Base-by-base conservation (phyloP, 2,329 filamentous ascomycete species). In the Arthrobotrys pseudoclavata region DNA sequence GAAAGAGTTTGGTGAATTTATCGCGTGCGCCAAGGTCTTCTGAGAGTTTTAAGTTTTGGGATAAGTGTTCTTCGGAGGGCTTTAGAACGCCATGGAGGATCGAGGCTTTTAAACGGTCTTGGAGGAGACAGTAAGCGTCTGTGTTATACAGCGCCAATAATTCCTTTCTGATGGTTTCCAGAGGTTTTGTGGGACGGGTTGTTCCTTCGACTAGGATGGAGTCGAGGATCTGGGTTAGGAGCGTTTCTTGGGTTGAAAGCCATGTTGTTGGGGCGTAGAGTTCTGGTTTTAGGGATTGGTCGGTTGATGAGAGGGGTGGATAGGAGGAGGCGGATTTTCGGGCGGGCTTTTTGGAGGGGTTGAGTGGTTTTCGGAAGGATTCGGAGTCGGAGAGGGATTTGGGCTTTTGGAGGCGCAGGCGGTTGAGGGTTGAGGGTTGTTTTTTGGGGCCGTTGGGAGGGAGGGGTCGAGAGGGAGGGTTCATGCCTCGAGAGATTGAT, bases 21-120 rank as follows among this genome's bases (percentile, higher is more conserved):
- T 86, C 87, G 52, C 87, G 86, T 57, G 88, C 83, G 2, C 89
- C 89, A 48, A 91, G 82, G 81, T 91, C 89, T 26, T 87, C 86
- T 34, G 84, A 42, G 9, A 77, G 50, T 47, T 64, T 69, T 20
- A 24, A 22, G 5, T 77, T 63, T 18, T 71, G 45, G 10, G 57
- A 63, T 6, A 77, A 13, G 7, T 68, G 53, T 12, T 77, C 74
- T 6, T 71, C 74, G 6, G 57, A 66, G 4, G 74, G 74, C 20
- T 77, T 77, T 15, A 77, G 22, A 10, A 66, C 42, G 12, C 74
- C 74, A 18, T 77, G 67, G 4, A 77, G 61, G 26, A 77, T 71
- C 7, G 74, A 77, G 4, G 74, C 74, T 47, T 77, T 77, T 5
- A 77, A 34, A 4, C 74, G 67, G 18, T 77, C 74, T 31, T 66